A percentile compares a stretch with the other conserved stretches of the same genome.
Evolutionary conservation across 1,284 basidiomycete genomes (phyloP).

Genomic region (Vanrija sp.): DNA sequence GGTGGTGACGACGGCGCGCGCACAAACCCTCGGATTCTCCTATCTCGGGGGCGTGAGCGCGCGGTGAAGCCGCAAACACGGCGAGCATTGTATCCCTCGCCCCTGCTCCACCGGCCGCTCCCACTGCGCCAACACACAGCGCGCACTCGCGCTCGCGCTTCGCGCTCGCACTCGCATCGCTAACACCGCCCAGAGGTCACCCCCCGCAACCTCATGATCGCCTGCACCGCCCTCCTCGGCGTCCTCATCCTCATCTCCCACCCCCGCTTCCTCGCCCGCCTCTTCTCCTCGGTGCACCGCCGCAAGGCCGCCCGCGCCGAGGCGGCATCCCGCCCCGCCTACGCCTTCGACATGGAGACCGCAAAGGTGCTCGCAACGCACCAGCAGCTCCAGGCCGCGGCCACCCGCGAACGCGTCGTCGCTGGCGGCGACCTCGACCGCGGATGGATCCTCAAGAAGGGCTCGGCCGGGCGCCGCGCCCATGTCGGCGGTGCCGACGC

Average conservation of each 20-base stretch:
- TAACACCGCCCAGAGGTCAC: slow-evolving; percentile 3
- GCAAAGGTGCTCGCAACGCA: not conserved
- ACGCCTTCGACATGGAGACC: slow-evolving; percentile 7
- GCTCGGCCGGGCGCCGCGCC: not conserved
- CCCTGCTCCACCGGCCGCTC: too few species aligned
- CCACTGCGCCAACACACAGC: too few species aligned
- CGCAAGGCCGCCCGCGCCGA: not conserved
- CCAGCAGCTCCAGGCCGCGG: not conserved
- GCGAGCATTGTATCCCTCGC: too few species aligned
- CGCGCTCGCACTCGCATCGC: too few species aligned
- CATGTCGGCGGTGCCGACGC: not conserved
- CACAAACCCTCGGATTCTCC: too few species aligned
- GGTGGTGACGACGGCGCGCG: too few species aligned
- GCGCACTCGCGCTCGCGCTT: too few species aligned
- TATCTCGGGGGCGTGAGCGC: too few species aligned
- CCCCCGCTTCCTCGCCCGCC: slow-evolving; percentile 41
- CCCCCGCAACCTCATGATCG: slow-evolving; percentile 27
- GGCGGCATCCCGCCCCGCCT: slow-evolving; percentile 4
- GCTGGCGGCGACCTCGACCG: slow-evolving; percentile 29
- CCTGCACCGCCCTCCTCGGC: slow-evolving; percentile 25
- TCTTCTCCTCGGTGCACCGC: slow-evolving; percentile 33
- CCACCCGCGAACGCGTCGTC: slow-evolving; percentile 9
- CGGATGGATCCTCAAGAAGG: slow-evolving; percentile 28
- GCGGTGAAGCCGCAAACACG: too few species aligned
- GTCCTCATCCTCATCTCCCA: slow-evolving; percentile 33